Conservation (phyloP, 345 rosid genomes). For the Salix suchowensis region DNA sequence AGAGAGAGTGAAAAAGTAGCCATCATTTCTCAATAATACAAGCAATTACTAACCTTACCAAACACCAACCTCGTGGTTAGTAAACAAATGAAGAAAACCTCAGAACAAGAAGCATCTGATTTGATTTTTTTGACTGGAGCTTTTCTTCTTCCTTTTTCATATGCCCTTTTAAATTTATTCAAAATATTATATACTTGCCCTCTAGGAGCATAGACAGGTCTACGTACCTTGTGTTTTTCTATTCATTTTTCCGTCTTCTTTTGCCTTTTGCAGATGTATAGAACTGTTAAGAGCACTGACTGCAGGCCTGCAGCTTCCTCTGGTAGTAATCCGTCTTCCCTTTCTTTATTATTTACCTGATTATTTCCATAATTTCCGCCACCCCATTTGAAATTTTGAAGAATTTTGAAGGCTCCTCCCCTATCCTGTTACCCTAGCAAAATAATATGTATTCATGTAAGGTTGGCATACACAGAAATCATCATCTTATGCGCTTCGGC, state of each 20-base stretch:
- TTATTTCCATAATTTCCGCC: not conserved
- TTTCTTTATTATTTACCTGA: not conserved
- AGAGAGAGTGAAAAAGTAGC: slow-evolving; percentile 24
- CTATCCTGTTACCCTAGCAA: not conserved
- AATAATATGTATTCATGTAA: not conserved
- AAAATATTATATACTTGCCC: not conserved
- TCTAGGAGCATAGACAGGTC: not conserved
- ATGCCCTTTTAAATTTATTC: not conserved
- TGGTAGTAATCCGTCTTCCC: slow-evolving; percentile 37
- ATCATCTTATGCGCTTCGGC: not conserved
- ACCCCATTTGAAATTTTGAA: not conserved
- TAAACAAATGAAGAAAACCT: slow-evolving; percentile 30
- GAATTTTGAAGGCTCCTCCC: not conserved
- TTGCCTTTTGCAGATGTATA: slow-evolving; percentile 45
- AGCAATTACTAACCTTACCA: slow-evolving; percentile 52
- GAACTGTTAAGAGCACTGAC: slow-evolving; percentile 57
- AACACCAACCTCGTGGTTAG: slow-evolving; percentile 47
- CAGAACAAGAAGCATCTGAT: slow-evolving; percentile 31
- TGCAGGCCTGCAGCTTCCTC: slow-evolving; percentile 43
- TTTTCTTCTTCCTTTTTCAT: not conserved
- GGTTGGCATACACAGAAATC: not conserved
- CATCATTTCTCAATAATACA: slow-evolving; percentile 69
- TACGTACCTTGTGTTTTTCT: slow-evolving; percentile 7
- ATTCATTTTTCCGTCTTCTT: slow-evolving; percentile 20
- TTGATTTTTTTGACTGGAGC: slow-evolving; percentile 11